Evolutionary conservation across 2,329 filamentous ascomycete genomes (phyloP), one percentile per base, ranked within the genome.

Genomic region (Ophiostoma montium): DNA sequence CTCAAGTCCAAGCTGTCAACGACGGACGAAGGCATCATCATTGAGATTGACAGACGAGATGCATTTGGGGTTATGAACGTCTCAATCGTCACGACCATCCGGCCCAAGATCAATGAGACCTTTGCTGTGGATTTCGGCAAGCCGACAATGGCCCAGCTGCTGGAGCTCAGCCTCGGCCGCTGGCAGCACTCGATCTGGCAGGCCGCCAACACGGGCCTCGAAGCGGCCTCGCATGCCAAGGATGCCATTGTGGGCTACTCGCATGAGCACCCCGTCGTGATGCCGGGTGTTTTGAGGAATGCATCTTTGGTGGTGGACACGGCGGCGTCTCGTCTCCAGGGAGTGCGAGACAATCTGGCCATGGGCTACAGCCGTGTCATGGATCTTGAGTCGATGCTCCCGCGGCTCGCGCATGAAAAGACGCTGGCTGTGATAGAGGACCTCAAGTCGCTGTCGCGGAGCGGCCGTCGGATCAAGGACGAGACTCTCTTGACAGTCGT

Each of bases 51-150:
- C 4, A 65, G 64, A 27, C 67, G 69, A 23, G 76, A 82, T 52
- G 74, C 76, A 6, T 64, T 76, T 52, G 79, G 78, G 31, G 60
- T 75, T 35, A 61, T 82, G 46, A 75, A 75, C 48, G 67, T 83
- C 41, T 71, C 72, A 2, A 69, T 83, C 33, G 66, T 72, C 49
- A 78, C 78, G 1, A 75, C 69, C 13, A 75, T 70, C 49, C 74
- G 73, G 53, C 79, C 79, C 21, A 75, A 70, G 60, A 68, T 81
- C 54, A 75, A 75, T 57, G 76, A 81, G 62, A 73, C 72, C 0
- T 76, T 81, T 59, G 69, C 71, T 35, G 63, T 82, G 30, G 72
- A 80, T 59, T 78, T 82, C 60, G 75, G 76, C 43, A 70, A 64
- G 58, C 64, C 68, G 19, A 61, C 67, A 15, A 59, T 74, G 38